phyloP scores from a whole-genome alignment of 768 basidiomycete species.

The Leccinum truebloodii region DNA sequence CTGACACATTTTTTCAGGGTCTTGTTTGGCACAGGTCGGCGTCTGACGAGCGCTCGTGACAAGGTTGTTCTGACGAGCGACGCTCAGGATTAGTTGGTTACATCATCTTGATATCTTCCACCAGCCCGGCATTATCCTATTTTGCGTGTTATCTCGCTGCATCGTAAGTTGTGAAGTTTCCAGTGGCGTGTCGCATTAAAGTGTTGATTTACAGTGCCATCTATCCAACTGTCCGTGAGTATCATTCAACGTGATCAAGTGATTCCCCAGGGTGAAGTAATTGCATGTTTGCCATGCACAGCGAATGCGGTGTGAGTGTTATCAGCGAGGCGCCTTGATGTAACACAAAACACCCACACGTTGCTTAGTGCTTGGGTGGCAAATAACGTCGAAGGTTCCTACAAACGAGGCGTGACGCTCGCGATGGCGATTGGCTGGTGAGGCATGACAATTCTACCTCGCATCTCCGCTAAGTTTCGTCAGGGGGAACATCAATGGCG shows the following conservation, averaged over 20 bases:
- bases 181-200: constrained; percentile 2
- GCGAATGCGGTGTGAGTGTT: constrained; percentile 52
- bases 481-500: constrained; percentile 68
- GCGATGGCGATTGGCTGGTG: constrained; percentile 67
- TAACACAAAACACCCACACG: neutral
- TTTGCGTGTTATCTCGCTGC: constrained; percentile 72
- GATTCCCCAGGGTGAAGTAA: neutral
- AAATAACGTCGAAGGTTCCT: constrained; percentile 71
- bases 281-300: constrained; percentile 13
- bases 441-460: constrained; percentile 2
- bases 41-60: neutral
- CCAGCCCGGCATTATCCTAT: constrained; percentile 63
- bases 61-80: constrained; percentile 4
- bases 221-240: constrained; percentile 49
- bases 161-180: constrained; percentile 46
- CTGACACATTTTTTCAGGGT: constrained; percentile 22
- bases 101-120: constrained; percentile 64
- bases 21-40: constrained; percentile 35
- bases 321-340: constrained; percentile 9
- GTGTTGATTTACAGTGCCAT: constrained; percentile 35
- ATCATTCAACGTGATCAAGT: neutral
- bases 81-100: constrained; percentile 54
- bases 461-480: constrained; percentile 19
- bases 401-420: constrained; percentile 69
- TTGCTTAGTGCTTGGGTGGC: constrained; percentile 64